A percentile compares a stretch with the other conserved stretches of the same genome.
Conservation (phyloP, 2,329 filamentous ascomycete genomes). For the Exophiala sideris region DNA sequence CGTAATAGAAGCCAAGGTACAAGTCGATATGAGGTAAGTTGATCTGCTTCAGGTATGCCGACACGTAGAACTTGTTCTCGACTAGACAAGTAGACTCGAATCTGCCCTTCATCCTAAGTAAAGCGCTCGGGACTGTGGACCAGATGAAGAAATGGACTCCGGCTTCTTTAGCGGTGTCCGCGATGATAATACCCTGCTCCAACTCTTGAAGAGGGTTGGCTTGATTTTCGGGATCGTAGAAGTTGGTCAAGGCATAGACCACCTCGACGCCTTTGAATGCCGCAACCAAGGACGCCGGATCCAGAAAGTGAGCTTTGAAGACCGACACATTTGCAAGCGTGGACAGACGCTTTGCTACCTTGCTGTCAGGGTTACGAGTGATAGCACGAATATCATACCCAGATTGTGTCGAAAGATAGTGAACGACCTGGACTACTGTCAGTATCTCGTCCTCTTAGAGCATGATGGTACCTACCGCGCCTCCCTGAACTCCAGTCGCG, state of each 20-base stretch:
- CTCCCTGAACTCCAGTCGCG: neutral
- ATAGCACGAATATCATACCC: neutral
- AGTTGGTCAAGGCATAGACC: neutral
- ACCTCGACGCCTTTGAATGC: neutral
- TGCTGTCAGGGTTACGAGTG: neutral
- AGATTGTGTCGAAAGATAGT: neutral
- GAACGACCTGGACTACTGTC: neutral
- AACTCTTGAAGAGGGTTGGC: neutral
- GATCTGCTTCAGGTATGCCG: neutral
- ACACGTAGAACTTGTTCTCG: constrained; percentile 1
- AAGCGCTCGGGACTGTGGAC: neutral
- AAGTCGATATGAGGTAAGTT: neutral
- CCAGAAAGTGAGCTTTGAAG: neutral
- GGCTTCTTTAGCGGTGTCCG: neutral
- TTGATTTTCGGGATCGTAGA: neutral
- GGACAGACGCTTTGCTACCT: neutral
- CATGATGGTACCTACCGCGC: neutral
- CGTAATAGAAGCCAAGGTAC: neutral
- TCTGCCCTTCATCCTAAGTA: neutral
- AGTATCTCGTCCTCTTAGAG: neutral
- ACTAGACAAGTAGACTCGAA: neutral
- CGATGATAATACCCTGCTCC: neutral
- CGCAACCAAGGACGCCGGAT: neutral
- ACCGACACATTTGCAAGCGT: neutral
- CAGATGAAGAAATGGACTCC: neutral